Percentiles rank a stretch among this genome's conserved stretches.
Evolutionary conservation across 768 basidiomycete genomes (phyloP).

Genomic region (Podaxis mareebaensis): DNA sequence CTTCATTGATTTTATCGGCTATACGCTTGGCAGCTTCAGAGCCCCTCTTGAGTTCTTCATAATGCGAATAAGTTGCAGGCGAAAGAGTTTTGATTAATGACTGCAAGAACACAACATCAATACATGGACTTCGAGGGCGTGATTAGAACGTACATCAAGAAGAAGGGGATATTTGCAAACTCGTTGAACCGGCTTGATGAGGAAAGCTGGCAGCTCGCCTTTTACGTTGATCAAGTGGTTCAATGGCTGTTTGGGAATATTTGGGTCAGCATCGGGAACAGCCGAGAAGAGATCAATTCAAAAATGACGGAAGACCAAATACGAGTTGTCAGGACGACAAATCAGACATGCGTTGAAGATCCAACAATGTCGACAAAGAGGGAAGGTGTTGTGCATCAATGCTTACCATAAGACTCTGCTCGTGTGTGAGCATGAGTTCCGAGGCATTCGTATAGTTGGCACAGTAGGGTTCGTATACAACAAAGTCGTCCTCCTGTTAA

Average conservation of each 20-base stretch:
- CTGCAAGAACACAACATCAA: conserved; percentile 35
- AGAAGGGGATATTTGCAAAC: conserved; percentile 98
- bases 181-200: conserved; percentile 98
- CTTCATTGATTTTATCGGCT: conserved; percentile 94
- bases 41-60: conserved; percentile 82
- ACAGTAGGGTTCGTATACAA: conserved; percentile 96
- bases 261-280: conserved; percentile 38
- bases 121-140: conserved; percentile 18
- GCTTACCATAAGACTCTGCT: conserved; percentile 83
- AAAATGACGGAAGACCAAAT: conserved; percentile 9
- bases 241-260: conserved; percentile 57
- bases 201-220: conserved; percentile 91
- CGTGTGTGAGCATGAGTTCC: conserved; percentile 82
- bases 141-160: conserved; percentile 66
- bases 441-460: conserved; percentile 90
- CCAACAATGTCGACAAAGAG: conserved; percentile 18
- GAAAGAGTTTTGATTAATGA: conserved; percentile 75
- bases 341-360: conserved; percentile 13
- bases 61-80: conserved; percentile 62
- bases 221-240: conserved; percentile 87
- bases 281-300: conserved; percentile 23
- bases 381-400: conserved; percentile 18
- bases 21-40: conserved; percentile 88
- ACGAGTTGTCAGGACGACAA: conserved; percentile 37
- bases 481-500: conserved; percentile 92